Evolutionary conservation across 2,329 filamentous ascomycete species (phyloP), one percentile per base, ranked within the genome.

Genomic region (Aspergillus puulaauensis): DNA sequence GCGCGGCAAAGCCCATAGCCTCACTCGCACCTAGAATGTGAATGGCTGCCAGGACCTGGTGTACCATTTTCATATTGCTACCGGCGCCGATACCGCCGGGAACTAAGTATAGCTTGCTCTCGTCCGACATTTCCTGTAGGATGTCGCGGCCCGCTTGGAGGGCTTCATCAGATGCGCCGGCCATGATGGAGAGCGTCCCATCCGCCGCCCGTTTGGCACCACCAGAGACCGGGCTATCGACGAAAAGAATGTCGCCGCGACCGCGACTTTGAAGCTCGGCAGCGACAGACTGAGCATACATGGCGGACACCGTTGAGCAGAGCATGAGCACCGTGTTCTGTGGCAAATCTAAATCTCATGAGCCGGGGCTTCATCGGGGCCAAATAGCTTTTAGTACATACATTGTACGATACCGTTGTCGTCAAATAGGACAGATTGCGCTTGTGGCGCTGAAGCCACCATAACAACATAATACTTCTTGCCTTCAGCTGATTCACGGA

Each of bases 121-220:
- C 58, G 46, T 75, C 76, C 1, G 88, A 83, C 78, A 93, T 84
- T 63, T 83, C 82, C 52, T 84, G 78, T 2, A 92, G 78, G 1
- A 91, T 73, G 48, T 79, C 81, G 21, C 79, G 79, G 0, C 82
- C 86, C 56, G 82, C 82, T 35, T 80, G 76, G 2, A 91, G 73
- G 5, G 84, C 84, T 3, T 77, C 79, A 1, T 83, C 79, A 0
- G 82, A 77, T 0, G 81, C 87, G 2, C 86, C 85, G 0, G 87
- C 87, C 83, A 93, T 90, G 68, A 93, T 91, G 6, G 87, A 89
- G 43, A 92, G 75, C 0, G 88, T 90, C 3, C 89, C 89, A 49
- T 88, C 83, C 0, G 86, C 87, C 1, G 89, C 89, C 35, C 89
- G 81, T 9, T 82, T 79, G 0, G 86, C 84, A 1, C 89, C 89